phyloP scores from a whole-genome alignment of 331 rosid genomes.

The Cydonia oblonga region DNA sequence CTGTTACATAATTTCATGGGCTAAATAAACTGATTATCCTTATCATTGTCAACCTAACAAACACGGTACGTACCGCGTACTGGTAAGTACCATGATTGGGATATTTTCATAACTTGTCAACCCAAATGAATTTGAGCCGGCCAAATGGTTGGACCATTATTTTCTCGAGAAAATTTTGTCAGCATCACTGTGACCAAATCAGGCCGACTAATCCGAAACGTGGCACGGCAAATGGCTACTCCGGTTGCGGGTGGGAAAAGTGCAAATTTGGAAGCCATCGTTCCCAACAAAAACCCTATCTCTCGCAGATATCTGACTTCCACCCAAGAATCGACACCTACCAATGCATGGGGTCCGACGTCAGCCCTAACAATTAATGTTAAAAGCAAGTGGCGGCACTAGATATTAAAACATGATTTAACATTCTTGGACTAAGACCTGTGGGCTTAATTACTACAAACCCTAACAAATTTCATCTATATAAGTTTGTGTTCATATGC shows the following conservation, averaged over 20 bases:
- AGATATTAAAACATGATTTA: conserved; percentile 19
- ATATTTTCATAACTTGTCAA: not conserved
- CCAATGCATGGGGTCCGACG: conserved; percentile 19
- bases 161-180: not conserved
- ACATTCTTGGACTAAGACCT: conserved; percentile 20
- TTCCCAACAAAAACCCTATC: conserved; percentile 43
- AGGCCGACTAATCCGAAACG: conserved; percentile 13
- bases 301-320: conserved; percentile 16
- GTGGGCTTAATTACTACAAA: conserved; percentile 8
- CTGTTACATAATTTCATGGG: not conserved
- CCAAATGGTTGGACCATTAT: not conserved
- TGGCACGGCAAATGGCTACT: conserved; percentile 13
- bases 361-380: conserved; percentile 12
- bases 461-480: conserved; percentile 6
- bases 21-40: not conserved
- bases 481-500: not conserved
- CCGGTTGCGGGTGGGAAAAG: conserved; percentile 23
- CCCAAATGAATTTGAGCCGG: not conserved
- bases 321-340: conserved; percentile 35
- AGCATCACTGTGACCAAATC: not conserved
- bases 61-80: not conserved
- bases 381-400: conserved; percentile 59
- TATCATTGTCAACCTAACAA: not conserved
- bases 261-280: conserved; percentile 24
- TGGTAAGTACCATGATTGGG: not conserved